Evolutionary conservation across 2,329 filamentous ascomycete species (phyloP), one percentile per base, ranked within the genome.

Genomic region (Lasiodiplodia gonubiensis): DNA sequence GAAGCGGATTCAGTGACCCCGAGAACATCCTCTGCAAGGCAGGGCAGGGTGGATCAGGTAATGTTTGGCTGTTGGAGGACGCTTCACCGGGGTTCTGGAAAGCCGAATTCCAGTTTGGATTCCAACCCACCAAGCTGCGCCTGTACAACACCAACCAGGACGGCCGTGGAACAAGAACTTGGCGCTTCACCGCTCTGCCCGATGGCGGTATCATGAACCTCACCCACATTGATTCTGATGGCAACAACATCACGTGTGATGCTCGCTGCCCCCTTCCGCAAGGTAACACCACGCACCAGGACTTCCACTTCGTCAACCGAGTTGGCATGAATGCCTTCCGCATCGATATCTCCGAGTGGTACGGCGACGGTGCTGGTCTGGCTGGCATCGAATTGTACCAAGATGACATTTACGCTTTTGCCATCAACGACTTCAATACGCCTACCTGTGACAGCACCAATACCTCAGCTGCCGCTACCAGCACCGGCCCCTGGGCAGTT

Each of bases 141-240:
- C 82, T 99, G 27, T 93, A 91, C 84, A 99, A 99, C 80, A 95
- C 94, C 2, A 89, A 92, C 72, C 85, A 89, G 64, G 88, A 95
- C 73, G 93, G 92, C 63, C 89, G 93, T 70, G 94, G 95, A 49
- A 97, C 94, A 35, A 92, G 92, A 81, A 92, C 90, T 0, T 99
- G 92, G 82, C 89, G 93, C 68, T 96, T 93, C 76, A 92, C 92
- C 25, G 92, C 93, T 21, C 82, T 94, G 68, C 94, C 94, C 5
- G 88, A 94, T 74, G 90, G 92, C 70, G 95, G 95, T 64, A 97
- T 99, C 77, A 92, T 99, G 89, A 97, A 98, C 79, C 86, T 99
- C 75, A 97, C 93, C 46, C 98, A 95, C 73, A 89, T 89, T 70
- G 93, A 98, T 74, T 27, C 82, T 77, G 48, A 88, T 1, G 90